Percentiles rank a stretch among this genome's conserved stretches.
Evolutionary conservation across 2,329 filamentous ascomycete species (phyloP).

Genomic region (Capronia americana): DNA sequence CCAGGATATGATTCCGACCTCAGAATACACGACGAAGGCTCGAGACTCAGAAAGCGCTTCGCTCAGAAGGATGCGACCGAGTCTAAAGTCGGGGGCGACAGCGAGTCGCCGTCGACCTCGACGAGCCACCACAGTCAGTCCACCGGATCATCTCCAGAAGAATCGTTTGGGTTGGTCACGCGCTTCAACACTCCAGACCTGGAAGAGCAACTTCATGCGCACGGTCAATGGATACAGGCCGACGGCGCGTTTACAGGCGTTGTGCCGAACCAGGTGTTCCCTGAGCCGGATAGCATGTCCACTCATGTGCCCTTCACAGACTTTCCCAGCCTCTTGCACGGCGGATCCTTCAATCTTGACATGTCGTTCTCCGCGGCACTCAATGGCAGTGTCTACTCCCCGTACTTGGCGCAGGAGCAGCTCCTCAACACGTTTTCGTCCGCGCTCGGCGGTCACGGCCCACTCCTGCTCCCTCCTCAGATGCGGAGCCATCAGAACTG

Average conservation of each 20-base stretch:
- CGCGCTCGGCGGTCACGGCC: conserved; percentile 10
- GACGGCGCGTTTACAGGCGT: conserved; percentile 25
- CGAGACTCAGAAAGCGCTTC: conserved; percentile 45
- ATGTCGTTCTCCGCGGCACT: conserved; percentile 23
- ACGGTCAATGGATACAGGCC: conserved; percentile 16
- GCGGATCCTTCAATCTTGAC: conserved; percentile 20
- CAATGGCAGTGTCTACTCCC: conserved; percentile 28
- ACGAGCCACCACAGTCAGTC: conserved; percentile 42
- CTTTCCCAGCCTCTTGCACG: conserved; percentile 8
- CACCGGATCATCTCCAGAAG: conserved; percentile 42
- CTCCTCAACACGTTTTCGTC: conserved; percentile 34
- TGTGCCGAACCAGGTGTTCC: conserved; percentile 26
- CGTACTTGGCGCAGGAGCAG: conserved; percentile 37
- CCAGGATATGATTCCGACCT: conserved; percentile 44
- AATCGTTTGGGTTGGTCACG: conserved; percentile 32
- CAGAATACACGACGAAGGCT: conserved; percentile 49
- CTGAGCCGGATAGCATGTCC: conserved; percentile 17
- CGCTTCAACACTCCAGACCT: conserved; percentile 16
- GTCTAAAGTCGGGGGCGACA: conserved; percentile 33
- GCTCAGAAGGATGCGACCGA: conserved; percentile 25
- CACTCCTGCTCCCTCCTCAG: conserved; percentile 22
- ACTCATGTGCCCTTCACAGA: neutral
- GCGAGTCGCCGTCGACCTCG: conserved; percentile 43
- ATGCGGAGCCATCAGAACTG: conserved; percentile 36
- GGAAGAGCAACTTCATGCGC: conserved; percentile 13